Percentiles rank a stretch among this genome's conserved stretches.
Conservation (phyloP, 78 protist species). For the Tieghemostelium lacteum region DNA sequence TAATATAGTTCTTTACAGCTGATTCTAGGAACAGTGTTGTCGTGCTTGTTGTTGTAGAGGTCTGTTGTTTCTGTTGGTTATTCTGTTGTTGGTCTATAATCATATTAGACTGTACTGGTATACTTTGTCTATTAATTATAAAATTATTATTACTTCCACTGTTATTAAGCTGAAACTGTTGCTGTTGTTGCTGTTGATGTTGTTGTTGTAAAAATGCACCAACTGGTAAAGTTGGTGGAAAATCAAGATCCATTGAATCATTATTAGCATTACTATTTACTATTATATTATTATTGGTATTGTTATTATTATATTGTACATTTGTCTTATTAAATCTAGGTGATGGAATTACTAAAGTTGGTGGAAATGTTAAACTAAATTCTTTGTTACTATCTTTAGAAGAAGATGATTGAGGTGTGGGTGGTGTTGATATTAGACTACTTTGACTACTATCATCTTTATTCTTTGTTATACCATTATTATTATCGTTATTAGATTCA, state of each 20-base stretch:
- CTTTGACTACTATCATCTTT: background rate
- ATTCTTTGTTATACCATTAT: background rate
- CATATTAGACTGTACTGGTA: background rate
- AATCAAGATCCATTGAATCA: background rate
- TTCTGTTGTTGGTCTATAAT: background rate
- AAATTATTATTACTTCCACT: background rate
- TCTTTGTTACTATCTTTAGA: background rate
- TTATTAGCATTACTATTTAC: constrained; percentile 4
- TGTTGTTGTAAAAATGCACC: background rate
- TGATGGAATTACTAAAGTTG: background rate
- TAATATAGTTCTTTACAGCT: background rate
- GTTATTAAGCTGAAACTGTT: background rate
- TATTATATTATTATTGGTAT: constrained; percentile 1
- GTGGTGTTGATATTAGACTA: background rate
- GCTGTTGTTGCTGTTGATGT: background rate
- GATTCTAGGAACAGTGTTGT: background rate
- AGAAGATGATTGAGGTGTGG: background rate
- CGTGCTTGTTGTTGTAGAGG: background rate
- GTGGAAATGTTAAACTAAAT: constrained; percentile 2
- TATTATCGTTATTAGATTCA: background rate
- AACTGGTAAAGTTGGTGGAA: constrained; percentile 27
- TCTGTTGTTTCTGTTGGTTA: background rate
- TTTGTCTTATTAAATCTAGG: background rate
- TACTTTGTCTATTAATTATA: background rate
- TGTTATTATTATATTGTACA: background rate